These are phyloP conservation scores for Malus fusca DNA, from an alignment of 306 rosid genomes.

Conservation along the genomic window DNA sequence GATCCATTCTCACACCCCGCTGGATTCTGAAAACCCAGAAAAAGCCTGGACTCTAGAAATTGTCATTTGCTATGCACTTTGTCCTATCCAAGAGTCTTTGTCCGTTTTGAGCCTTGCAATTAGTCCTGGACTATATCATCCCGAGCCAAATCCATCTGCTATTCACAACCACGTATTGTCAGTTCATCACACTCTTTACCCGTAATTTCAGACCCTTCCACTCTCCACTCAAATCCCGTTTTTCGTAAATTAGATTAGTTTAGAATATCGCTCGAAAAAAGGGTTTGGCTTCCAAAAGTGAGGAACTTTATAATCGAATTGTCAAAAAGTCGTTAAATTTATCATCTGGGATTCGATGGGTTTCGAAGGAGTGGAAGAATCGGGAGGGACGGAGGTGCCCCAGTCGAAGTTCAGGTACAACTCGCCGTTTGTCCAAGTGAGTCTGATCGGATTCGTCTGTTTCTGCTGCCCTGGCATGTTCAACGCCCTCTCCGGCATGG, in stretches of 20 bases:
- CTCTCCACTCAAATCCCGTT: neutral
- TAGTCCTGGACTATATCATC: neutral
- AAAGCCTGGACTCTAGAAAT: neutral
- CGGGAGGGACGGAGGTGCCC: slow-evolving; percentile 1
- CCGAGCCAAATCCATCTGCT: neutral
- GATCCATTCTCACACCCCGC: neutral
- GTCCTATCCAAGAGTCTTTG: neutral
- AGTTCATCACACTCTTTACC: neutral
- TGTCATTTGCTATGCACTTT: neutral
- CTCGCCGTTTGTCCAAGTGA: slow-evolving; percentile 60
- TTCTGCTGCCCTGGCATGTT: slow-evolving; percentile 98
- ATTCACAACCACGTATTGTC: neutral
- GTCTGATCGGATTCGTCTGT: slow-evolving; percentile 67
- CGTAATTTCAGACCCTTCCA: neutral
- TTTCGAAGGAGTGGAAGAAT: slow-evolving; percentile 31
- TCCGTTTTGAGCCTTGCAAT: neutral
- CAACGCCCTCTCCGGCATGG: slow-evolving; percentile 89
- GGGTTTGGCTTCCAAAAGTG: neutral
- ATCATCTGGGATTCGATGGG: slow-evolving; percentile 33
- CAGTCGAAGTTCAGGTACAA: slow-evolving; percentile 49
- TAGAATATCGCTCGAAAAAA: too few species aligned
- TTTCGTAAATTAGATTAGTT: neutral
- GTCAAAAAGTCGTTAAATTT: neutral
- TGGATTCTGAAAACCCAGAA: neutral
- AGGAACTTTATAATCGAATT: neutral